Base-by-base conservation (phyloP, 78 protist species). In the Emiliania huxleyi region DNA sequence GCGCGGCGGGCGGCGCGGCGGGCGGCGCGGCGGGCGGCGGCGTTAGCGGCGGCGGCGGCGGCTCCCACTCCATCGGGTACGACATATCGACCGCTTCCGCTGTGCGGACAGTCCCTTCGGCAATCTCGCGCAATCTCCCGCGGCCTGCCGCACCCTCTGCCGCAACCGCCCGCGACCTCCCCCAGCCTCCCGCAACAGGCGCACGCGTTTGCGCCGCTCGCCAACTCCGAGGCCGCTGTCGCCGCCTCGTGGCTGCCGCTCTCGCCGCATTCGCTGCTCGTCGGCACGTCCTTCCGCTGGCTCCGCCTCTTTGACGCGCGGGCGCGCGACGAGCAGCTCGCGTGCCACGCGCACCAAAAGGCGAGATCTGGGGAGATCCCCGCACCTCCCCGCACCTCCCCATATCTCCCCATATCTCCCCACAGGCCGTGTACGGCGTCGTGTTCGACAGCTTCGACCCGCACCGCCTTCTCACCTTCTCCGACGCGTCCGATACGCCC, bases 241-340 rank as follows among this genome's bases (percentile, higher is more conserved):
- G 2, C 52, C 29, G 35, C 55, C 52, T 12, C 46, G 71, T 87
- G 91, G 91, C 52, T 55, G 52, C 49, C 79, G 33, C 1, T 0
- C 79, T 22, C 1, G 35, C 91, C 91, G 23, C 4, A 49, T 26
- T 35, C 56, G 29, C 48, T 87, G 29, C 45, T 35, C 37, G 77
- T 55, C 38, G 91, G 91, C 49, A 87, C 91, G 38, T 26, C 11
- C 23, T 38, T 35, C 73, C 37, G 37, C 18, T 87, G 91, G 91
- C 35, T 87, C 37, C 91, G 77, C 40, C 42, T 87, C 37, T 87
- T 42, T 38, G 91, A 87, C 42, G 21, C 55, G 44, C 91, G 91
- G 37, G 55, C 56, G 25, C 42, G 46, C 15, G 48, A 77, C 48
- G n/a, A 77, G 46, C 85, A 4, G 33, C 2, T 40, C 26, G 23